phyloP scores from a whole-genome alignment of 192 early-diverging fungal species.

The Chytriomyces sp. region DNA sequence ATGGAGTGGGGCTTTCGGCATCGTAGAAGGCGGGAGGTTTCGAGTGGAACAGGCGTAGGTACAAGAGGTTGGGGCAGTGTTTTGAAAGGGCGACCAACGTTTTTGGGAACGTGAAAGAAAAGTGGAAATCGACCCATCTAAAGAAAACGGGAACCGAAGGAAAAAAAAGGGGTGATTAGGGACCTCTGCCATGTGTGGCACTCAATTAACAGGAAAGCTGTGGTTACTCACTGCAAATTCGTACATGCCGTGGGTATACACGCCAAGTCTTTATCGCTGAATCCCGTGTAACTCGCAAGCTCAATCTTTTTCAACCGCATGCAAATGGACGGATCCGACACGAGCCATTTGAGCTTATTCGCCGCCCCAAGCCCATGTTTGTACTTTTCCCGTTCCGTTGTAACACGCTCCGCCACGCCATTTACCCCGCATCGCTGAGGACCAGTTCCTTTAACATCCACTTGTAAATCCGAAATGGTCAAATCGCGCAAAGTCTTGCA shows the following conservation, averaged over 20 bases:
- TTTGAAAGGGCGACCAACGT: slow-evolving; percentile 38
- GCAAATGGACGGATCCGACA: slow-evolving; percentile 29
- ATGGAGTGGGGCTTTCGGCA: background rate
- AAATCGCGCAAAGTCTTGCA: slow-evolving; percentile 40
- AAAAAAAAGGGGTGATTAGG: too few species aligned
- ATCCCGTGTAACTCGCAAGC: slow-evolving; percentile 41
- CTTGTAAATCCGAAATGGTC: slow-evolving; percentile 50
- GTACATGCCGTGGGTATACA: slow-evolving; percentile 30
- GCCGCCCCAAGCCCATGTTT: slow-evolving; percentile 18
- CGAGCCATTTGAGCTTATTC: slow-evolving; percentile 45
- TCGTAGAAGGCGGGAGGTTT: slow-evolving; percentile 20
- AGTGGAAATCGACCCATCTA: slow-evolving; percentile 56
- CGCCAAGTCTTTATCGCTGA: slow-evolving; percentile 44
- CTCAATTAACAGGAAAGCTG: background rate
- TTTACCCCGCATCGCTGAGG: background rate
- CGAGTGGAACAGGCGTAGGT: slow-evolving; percentile 42
- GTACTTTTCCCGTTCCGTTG: slow-evolving; percentile 11
- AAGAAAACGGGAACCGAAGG: background rate
- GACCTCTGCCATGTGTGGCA: too few species aligned
- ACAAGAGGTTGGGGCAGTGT: slow-evolving; percentile 41
- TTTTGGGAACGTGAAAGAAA: slow-evolving; percentile 51
- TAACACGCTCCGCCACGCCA: background rate
- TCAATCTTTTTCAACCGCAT: slow-evolving; percentile 49
- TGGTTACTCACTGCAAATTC: slow-evolving; percentile 37
- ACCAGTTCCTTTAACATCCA: background rate